These are phyloP conservation scores for Gaeumannomyces sp. DNA, from an alignment of 2,329 filamentous ascomycete species.

Conservation along the genomic window DNA sequence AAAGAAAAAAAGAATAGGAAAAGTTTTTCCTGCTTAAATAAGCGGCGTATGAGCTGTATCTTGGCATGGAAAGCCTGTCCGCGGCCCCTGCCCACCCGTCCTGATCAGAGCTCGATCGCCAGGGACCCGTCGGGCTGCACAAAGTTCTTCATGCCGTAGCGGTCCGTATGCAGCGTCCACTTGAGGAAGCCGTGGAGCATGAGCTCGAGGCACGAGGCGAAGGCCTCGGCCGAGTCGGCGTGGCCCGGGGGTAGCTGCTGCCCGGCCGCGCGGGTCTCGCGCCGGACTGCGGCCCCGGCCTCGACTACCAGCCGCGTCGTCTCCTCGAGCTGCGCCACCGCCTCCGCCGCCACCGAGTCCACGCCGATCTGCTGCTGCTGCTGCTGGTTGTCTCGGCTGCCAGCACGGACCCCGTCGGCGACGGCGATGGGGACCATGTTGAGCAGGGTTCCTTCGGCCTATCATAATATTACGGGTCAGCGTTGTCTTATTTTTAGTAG, in stretches of 20 bases:
- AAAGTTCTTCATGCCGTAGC: slow-evolving; percentile 15
- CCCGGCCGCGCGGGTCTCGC: not conserved
- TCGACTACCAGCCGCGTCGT: not conserved
- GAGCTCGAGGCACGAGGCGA: not conserved
- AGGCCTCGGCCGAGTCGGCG: not conserved
- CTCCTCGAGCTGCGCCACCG: not conserved
- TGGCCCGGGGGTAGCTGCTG: not conserved
- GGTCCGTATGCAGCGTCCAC: slow-evolving; percentile 16
- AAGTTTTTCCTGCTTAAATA: too few relatives aligned
- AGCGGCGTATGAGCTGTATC: too few relatives aligned
- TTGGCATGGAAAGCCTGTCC: too few relatives aligned
- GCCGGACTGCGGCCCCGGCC: not conserved
- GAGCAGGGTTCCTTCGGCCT: not conserved
- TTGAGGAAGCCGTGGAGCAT: slow-evolving; percentile 8
- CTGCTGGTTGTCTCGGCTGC: too few relatives aligned
- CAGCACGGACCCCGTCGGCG: too few relatives aligned
- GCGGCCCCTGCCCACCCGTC: too few relatives aligned
- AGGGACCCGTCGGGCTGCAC: slow-evolving; percentile 16
- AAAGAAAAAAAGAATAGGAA: too few relatives aligned
- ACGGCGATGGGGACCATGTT: slow-evolving; percentile 2
- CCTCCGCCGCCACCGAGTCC: too few relatives aligned
- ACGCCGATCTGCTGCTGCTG: too few relatives aligned
- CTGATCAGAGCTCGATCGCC: slow-evolving; percentile 12
- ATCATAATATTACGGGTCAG: too few relatives aligned
- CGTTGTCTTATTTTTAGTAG: too few relatives aligned